A percentile compares a stretch with the other conserved stretches of the same genome.
Conservation (phyloP, 352 stramenopile species). For the Globisporangium echinulatum region DNA sequence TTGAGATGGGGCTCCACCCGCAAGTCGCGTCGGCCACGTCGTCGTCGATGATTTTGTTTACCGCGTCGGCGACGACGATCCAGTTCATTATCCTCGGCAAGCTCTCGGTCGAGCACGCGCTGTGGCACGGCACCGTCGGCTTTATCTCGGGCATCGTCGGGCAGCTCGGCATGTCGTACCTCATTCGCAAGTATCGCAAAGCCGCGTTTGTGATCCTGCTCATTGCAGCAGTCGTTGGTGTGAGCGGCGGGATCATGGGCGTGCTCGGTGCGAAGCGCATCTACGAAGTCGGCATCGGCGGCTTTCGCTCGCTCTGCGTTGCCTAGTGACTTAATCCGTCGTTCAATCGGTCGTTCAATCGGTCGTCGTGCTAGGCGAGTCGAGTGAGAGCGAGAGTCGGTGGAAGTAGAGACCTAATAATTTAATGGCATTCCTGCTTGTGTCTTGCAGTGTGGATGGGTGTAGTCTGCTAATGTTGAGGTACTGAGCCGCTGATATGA, state of each 20-base stretch:
- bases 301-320: slow-evolving; percentile 67
- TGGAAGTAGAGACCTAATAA: neutral
- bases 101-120: slow-evolving; percentile 86
- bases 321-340: slow-evolving; percentile 1
- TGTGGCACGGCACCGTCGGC: slow-evolving; percentile 88
- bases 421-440: neutral
- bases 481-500: too few relatives aligned
- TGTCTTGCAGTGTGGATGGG: too few relatives aligned
- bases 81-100: slow-evolving; percentile 93
- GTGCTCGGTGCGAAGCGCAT: slow-evolving; percentile 54
- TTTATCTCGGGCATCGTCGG: slow-evolving; percentile 88
- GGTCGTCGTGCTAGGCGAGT: too few relatives aligned
- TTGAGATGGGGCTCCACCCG: slow-evolving; percentile 87
- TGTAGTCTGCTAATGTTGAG: too few relatives aligned
- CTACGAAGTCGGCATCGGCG: slow-evolving; percentile 49
- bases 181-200: slow-evolving; percentile 90
- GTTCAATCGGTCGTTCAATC: too few relatives aligned
- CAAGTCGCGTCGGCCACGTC: slow-evolving; percentile 86
- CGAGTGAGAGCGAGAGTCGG: neutral
- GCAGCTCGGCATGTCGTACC: slow-evolving; percentile 88
- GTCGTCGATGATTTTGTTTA: slow-evolving; percentile 92
- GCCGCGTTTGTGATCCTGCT: slow-evolving; percentile 76
- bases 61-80: slow-evolving; percentile 93
- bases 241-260: slow-evolving; percentile 69
- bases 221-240: slow-evolving; percentile 62